phyloP scores from a whole-genome alignment of 306 rosid species.

The Cucurbita ficifolia region DNA sequence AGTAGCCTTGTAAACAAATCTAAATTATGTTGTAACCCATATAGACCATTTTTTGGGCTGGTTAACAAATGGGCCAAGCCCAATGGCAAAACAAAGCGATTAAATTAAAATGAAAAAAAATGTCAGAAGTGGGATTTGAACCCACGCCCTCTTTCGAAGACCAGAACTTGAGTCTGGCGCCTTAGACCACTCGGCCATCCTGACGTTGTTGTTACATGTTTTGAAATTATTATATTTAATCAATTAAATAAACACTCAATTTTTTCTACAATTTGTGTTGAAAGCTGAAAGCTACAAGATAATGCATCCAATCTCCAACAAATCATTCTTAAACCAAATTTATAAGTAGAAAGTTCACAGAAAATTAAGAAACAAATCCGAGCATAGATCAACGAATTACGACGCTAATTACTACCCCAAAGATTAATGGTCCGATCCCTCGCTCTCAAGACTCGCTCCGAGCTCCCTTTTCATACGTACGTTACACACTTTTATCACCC shows the following conservation, averaged over 20 bases:
- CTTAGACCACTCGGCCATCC: conserved; percentile 29
- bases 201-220: not conserved
- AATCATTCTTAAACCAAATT: not conserved
- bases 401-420: not conserved
- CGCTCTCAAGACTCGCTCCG: conserved; percentile 27
- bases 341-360: too few species aligned
- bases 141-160: conserved; percentile 28
- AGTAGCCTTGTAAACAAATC: too few species aligned
- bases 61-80: not conserved
- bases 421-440: not conserved
- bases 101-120: not conserved
- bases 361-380: not conserved
- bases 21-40: too few species aligned
- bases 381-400: too few species aligned
- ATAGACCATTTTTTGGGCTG: too few species aligned
- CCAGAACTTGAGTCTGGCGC: conserved; percentile 40
- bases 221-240: too few species aligned
- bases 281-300: too few species aligned
- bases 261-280: too few species aligned
- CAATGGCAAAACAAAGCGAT: not conserved
- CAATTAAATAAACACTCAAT: too few species aligned
- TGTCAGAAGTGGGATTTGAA: conserved; percentile 37
- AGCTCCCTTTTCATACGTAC: conserved; percentile 54
- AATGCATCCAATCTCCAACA: too few species aligned
- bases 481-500: conserved; percentile 38